Evolutionary conservation across 2,329 filamentous ascomycete species (phyloP).

Genomic region (Alternaria brassicicola): DNA sequence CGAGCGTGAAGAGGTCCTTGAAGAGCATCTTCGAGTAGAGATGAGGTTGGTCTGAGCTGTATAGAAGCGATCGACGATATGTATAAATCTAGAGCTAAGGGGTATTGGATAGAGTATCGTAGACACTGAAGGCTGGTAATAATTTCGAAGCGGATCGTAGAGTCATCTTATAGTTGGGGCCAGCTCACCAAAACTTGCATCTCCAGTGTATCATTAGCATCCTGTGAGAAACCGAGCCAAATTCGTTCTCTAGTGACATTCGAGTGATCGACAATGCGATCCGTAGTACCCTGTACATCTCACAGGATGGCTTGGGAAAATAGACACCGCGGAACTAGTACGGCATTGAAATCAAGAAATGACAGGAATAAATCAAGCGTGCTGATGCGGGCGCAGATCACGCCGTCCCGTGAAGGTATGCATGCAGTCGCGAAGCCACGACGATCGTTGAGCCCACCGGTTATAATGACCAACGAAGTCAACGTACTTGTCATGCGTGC

Average conservation of each 20-base stretch:
- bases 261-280: slow-evolving; percentile 2
- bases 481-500: background rate
- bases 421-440: background rate
- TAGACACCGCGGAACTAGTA: slow-evolving; percentile 1
- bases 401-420: background rate
- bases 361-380: background rate
- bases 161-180: slow-evolving; percentile 20
- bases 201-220: background rate
- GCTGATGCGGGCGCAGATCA: slow-evolving; percentile 7
- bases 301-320: background rate
- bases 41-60: background rate
- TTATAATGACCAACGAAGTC: background rate
- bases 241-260: slow-evolving; percentile 2
- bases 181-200: background rate
- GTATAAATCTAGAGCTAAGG: background rate
- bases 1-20: slow-evolving; percentile 20
- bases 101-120: slow-evolving; percentile 3
- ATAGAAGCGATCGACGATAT: background rate
- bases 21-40: slow-evolving; percentile 24
- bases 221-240: slow-evolving; percentile 6
- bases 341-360: background rate
- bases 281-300: slow-evolving; percentile 9
- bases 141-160: background rate
- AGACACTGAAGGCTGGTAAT: slow-evolving; percentile 8
- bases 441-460: background rate